A percentile compares a stretch with the other conserved stretches of the same genome.
Conservation (phyloP, 495 filamentous ascomycete genomes). For the Aspergillus steynii region DNA sequence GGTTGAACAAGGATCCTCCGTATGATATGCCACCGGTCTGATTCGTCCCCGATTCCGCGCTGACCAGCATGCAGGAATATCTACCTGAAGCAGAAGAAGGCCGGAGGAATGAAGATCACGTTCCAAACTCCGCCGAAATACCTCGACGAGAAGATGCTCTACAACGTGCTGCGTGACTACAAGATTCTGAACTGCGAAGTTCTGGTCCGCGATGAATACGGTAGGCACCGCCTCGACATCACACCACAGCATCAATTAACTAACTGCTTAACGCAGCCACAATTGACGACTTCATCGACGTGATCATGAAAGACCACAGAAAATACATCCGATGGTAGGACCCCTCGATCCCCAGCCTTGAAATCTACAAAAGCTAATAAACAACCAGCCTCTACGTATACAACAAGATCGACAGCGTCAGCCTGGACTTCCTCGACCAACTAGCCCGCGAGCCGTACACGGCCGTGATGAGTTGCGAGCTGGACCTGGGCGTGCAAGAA, state of each 20-base stretch:
- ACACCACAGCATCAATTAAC: constrained; percentile 9
- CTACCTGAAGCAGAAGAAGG: constrained; percentile 96
- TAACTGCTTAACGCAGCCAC: constrained; percentile 57
- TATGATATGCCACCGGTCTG: constrained; percentile 38
- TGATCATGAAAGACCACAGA: constrained; percentile 98
- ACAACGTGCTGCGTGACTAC: constrained; percentile 95
- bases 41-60: not conserved
- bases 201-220: constrained; percentile 89
- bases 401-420: constrained; percentile 99
- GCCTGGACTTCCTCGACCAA: constrained; percentile 87
- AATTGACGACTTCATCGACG: constrained; percentile 98
- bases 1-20: constrained; percentile 91
- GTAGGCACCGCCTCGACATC: constrained; percentile 32
- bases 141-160: constrained; percentile 96
- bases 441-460: constrained; percentile 92
- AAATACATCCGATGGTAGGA: constrained; percentile 87
- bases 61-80: constrained; percentile 69
- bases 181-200: constrained; percentile 99
- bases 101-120: constrained; percentile 97
- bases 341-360: not conserved
- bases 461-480: constrained; percentile 95
- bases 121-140: constrained; percentile 87
- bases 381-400: constrained; percentile 86
- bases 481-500: constrained; percentile 94
- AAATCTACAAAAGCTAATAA: constrained; percentile 10